A percentile compares a stretch with the other conserved stretches of the same genome.
Evolutionary conservation across 2,329 filamentous ascomycete genomes (phyloP).

Genomic region (Chaetoscypha palmicola): DNA sequence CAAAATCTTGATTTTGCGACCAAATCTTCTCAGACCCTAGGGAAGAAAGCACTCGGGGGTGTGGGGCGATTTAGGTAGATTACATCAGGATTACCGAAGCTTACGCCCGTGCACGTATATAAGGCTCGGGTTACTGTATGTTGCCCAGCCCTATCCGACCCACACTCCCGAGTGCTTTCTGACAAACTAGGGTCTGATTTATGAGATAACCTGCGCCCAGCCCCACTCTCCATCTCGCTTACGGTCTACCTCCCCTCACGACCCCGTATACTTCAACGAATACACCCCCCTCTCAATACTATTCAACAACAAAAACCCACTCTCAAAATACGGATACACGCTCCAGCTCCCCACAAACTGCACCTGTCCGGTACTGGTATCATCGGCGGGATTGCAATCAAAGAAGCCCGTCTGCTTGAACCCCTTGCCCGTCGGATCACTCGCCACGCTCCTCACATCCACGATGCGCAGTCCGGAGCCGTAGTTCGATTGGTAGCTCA

Average conservation of each 20-base stretch:
- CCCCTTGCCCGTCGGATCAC: not conserved
- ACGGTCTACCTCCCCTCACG: not conserved
- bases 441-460: not conserved
- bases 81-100: too few relatives aligned
- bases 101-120: too few relatives aligned
- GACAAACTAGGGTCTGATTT: too few relatives aligned
- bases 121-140: too few relatives aligned
- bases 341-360: not conserved
- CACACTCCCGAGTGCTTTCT: too few relatives aligned
- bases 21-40: too few relatives aligned
- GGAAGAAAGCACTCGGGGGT: too few relatives aligned
- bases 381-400: not conserved
- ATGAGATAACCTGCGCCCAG: not conserved
- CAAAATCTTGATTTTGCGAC: too few relatives aligned
- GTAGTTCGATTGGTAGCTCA: not conserved
- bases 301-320: not conserved
- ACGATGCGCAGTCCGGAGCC: not conserved
- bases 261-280: not conserved
- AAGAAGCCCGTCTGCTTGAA: not conserved
- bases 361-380: not conserved
- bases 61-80: too few relatives aligned
- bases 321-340: not conserved
- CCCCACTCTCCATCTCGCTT: not conserved
- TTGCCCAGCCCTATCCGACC: too few relatives aligned
- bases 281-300: not conserved